Conservation (phyloP, 2,329 filamentous ascomycete genomes). For the Clarireedia homoeocarpa region DNA sequence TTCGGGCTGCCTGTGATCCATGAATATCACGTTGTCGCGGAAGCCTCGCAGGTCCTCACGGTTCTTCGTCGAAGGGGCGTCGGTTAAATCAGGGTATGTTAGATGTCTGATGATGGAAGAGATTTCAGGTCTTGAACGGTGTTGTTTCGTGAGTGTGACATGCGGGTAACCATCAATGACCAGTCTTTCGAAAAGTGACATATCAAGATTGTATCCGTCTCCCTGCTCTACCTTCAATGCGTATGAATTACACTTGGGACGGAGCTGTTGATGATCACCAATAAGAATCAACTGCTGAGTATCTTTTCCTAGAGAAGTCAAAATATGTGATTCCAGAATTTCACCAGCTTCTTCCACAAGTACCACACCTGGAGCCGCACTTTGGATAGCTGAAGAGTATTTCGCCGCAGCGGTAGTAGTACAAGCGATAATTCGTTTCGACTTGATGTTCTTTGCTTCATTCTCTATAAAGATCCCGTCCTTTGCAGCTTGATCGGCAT, state of each 20-base stretch:
- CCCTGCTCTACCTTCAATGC: slow-evolving; percentile 54
- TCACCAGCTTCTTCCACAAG: slow-evolving; percentile 69
- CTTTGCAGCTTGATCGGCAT: slow-evolving; percentile 35
- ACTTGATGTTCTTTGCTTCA: slow-evolving; percentile 37
- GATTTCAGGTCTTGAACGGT: slow-evolving; percentile 63
- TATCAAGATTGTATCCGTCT: slow-evolving; percentile 57
- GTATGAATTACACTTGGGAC: slow-evolving; percentile 56
- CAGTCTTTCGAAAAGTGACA: slow-evolving; percentile 62
- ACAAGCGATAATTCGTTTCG: slow-evolving; percentile 56
- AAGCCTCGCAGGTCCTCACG: slow-evolving; percentile 48
- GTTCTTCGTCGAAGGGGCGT: slow-evolving; percentile 42
- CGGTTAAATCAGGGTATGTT: slow-evolving; percentile 54
- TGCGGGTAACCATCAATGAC: slow-evolving; percentile 47
- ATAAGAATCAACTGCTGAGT: slow-evolving; percentile 61
- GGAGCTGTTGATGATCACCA: slow-evolving; percentile 66
- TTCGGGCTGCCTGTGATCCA: slow-evolving; percentile 55
- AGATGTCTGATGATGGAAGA: slow-evolving; percentile 48
- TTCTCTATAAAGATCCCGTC: slow-evolving; percentile 37
- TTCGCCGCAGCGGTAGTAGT: slow-evolving; percentile 66
- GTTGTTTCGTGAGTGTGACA: slow-evolving; percentile 50
- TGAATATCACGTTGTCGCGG: slow-evolving; percentile 51
- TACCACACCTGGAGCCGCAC: slow-evolving; percentile 45
- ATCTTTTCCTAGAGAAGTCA: slow-evolving; percentile 48
- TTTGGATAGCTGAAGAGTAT: slow-evolving; percentile 45
- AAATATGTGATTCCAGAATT: slow-evolving; percentile 59